Evolutionary conservation across 257 asterid species (phyloP), one percentile per base, ranked within the genome.

Genomic region (Solanum corneliomulleri): DNA sequence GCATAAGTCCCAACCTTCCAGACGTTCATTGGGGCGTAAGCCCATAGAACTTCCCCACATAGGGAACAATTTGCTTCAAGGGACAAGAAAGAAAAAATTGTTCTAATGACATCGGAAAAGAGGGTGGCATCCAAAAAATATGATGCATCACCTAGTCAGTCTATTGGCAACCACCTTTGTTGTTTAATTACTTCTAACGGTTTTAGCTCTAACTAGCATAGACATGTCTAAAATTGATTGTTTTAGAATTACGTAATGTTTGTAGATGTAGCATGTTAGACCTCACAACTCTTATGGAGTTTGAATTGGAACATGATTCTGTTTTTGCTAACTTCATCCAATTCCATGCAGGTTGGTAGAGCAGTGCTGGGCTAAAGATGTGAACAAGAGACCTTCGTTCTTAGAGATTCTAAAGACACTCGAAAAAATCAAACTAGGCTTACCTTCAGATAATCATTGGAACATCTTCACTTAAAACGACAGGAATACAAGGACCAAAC

Each of bases 331-430:
- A 41, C 37, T 41, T 41, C 23, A 14, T 42, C 14, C 37, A 76
- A 42, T 58, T 58, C 77, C 60, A 0, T 21, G 64, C 44, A 94
- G 95, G 92, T 90, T 94, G 87, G 87, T 92, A 4, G 91, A 86
- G 86, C 88, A 87, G 72, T 93, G 98, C 91, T 94, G 98, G 97
- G 95, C 95, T 5, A 90, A 92, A 25, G 98, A 95, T 90, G 93
- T 92, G 94, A 91, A 89, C 75, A 84, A 89, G 72, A 93, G 98
- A 89, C 98, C 97, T 20, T 49, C 95, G 4, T 95, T 95, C 91
- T 88, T 93, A 91, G 96, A 95, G 60, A 95, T 95, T 58, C 85
- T 95, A 90, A 91, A 89, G 92, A 90, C 82, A 84, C 96, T 94
- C 12, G 98, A 93, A 45, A 92, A 91, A 42, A 90, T 93, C 12